A percentile compares a stretch with the other conserved stretches of the same genome.
Conservation (phyloP, 768 basidiomycete genomes). For the Boletellus emodensis region DNA sequence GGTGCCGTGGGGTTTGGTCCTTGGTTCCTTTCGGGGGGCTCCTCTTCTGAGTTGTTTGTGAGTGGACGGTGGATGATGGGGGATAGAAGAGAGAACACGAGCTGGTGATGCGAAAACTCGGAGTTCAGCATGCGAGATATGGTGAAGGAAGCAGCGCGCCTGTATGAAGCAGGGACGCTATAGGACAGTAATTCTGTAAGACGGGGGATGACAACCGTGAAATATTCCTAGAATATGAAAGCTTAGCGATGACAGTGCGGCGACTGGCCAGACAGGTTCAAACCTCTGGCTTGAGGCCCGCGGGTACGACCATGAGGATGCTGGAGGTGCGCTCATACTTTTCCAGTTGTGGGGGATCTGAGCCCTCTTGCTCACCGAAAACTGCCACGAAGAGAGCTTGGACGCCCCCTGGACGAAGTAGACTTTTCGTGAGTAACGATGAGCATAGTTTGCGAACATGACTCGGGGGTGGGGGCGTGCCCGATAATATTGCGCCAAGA, state of each 20-base stretch:
- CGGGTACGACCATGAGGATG: slow-evolving; percentile 61
- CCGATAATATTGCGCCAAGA: slow-evolving; percentile 57
- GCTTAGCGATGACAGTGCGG: background rate
- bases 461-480: slow-evolving; percentile 35
- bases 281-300: slow-evolving; percentile 52
- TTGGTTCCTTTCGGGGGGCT: background rate
- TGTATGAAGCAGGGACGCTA: slow-evolving; percentile 36
- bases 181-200: slow-evolving; percentile 49
- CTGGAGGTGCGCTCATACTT: slow-evolving; percentile 71
- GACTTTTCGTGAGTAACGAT: slow-evolving; percentile 63
- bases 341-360: slow-evolving; percentile 54
- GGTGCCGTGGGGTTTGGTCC: background rate
- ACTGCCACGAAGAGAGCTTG: slow-evolving; percentile 64
- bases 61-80: slow-evolving; percentile 55
- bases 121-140: slow-evolving; percentile 61
- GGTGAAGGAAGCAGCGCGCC: slow-evolving; percentile 62
- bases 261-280: slow-evolving; percentile 13
- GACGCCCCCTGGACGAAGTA: slow-evolving; percentile 68
- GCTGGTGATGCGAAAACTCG: slow-evolving; percentile 14
- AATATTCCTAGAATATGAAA: slow-evolving; percentile 53
- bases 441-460: slow-evolving; percentile 59
- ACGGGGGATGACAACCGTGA: slow-evolving; percentile 47
- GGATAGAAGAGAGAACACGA: slow-evolving; percentile 36
- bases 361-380: slow-evolving; percentile 56
- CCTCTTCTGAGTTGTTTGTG: slow-evolving; percentile 14